Conservation (phyloP, 306 rosid genomes). For the Coriaria nepalensis region DNA sequence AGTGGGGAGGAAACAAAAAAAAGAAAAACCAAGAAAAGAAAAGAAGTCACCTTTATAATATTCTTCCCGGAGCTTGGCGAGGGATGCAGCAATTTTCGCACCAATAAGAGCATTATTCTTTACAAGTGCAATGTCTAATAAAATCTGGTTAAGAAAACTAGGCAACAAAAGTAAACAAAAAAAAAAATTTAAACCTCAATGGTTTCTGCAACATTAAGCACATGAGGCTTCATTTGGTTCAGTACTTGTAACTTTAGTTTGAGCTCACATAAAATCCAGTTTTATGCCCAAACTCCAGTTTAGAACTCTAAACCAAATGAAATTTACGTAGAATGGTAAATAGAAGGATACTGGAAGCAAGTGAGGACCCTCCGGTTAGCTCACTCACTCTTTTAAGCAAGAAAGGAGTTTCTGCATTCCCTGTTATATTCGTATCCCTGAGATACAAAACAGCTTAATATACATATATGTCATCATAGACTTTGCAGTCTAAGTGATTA, state of each 20-base stretch:
- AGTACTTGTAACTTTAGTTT: too few species aligned
- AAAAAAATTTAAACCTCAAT: not conserved
- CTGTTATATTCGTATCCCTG: slow-evolving; percentile 63
- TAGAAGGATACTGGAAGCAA: slow-evolving; percentile 70
- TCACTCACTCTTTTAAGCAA: slow-evolving; percentile 66
- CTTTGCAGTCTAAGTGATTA: not conserved
- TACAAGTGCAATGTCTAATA: slow-evolving; percentile 81
- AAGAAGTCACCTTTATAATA: slow-evolving; percentile 19
- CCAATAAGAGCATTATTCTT: slow-evolving; percentile 84
- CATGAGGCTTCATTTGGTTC: not conserved
- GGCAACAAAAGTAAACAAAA: not conserved
- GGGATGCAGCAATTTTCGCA: slow-evolving; percentile 61
- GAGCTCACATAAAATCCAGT: too few species aligned
- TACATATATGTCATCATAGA: not conserved
- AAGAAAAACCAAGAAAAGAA: not conserved
- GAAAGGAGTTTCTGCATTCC: slow-evolving; percentile 83
- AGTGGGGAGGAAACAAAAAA: too few species aligned
- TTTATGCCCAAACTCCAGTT: too few species aligned
- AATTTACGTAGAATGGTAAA: not conserved
- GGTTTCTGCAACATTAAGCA: not conserved
- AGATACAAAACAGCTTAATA: slow-evolving; percentile 1
- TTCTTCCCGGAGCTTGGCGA: slow-evolving; percentile 34
- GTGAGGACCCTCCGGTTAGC: slow-evolving; percentile 79
- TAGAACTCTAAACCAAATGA: not conserved
- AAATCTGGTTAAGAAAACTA: slow-evolving; percentile 27